phyloP scores from a whole-genome alignment of 352 stramenopile species.

The Pilasporangium apinafurcum region DNA sequence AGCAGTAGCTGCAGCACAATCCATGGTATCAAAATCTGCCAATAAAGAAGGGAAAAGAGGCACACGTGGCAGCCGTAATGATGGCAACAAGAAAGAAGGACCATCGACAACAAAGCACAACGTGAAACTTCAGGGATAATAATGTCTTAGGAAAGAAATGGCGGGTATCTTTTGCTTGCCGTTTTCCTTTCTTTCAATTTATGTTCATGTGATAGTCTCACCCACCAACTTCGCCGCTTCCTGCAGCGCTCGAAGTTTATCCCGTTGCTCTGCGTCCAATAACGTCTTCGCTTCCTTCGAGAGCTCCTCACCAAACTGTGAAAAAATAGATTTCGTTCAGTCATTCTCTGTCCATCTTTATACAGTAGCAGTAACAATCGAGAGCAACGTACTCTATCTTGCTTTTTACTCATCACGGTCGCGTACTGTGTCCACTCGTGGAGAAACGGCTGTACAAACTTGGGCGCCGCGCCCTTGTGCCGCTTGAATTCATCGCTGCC shows the following conservation, averaged over 20 bases:
- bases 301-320: slow-evolving; percentile 65
- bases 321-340: neutral
- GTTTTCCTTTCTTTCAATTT: neutral
- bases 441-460: slow-evolving; percentile 77
- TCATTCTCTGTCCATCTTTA: neutral
- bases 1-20: too few species aligned
- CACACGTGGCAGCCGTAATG: neutral
- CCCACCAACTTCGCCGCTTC: slow-evolving; percentile 64
- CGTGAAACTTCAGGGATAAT: too few species aligned
- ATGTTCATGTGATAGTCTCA: slow-evolving; percentile 40
- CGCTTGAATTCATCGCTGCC: slow-evolving; percentile 76
- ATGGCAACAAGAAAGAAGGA: too few species aligned
- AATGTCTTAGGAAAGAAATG: too few species aligned
- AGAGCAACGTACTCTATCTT: slow-evolving; percentile 26
- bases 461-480: slow-evolving; percentile 66
- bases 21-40: too few species aligned
- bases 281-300: slow-evolving; percentile 45
- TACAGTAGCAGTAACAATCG: neutral
- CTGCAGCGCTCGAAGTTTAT: slow-evolving; percentile 63
- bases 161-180: neutral
- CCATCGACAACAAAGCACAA: neutral
- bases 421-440: slow-evolving; percentile 77
- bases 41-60: neutral
- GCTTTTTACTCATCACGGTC: slow-evolving; percentile 34
- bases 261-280: slow-evolving; percentile 57